Base-by-base conservation (phyloP, 225 moss, liverwort and hornwort genomes). In the Straminergon stramineum region DNA sequence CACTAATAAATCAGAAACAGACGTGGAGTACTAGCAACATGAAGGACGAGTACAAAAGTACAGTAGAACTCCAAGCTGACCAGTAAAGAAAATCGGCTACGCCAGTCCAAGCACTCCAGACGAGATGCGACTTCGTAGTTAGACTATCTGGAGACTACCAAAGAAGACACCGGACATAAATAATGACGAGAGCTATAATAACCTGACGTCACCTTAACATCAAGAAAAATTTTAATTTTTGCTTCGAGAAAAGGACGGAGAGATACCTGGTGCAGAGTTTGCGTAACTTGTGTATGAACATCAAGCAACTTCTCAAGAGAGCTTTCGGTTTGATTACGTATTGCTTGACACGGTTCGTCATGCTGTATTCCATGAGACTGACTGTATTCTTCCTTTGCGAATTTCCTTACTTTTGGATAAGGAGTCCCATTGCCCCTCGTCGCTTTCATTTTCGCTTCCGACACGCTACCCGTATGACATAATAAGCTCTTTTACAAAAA, bases 341-440 rank as follows among this genome's bases (percentile, higher is more conserved):
- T 48, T 57, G 32, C 57, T 74, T 85, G 75, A 77, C 68, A 76
- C 66, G 86, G 58, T 75, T 58, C 82, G 51, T 76, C 57, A 21
- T 81, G 39, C 57, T 79, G 80, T 37, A 85, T 48, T 79, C 45
- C 79, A 85, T 15, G 51, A 74, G 51, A 85, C 39, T 67, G 88
- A n/a, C 48, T 48, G 60, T 71, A 63, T 83, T 93, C 89, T 74
- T 87, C 88, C 53, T 75, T 57, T 53, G 84, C 65, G 39, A 85
- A 71, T 71, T 71, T 90, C 55, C 82, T 90, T 83, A 66, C 90
- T 83, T 87, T 89, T 13, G 92, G 93, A 63, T 92, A 82, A 76
- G 92, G 92, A 63, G 92, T 93, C 84, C 90, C 91, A 84, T 93
- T 93, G 27, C 90, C 90, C 53, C 78, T 89, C 67, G 75, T 88